phyloP scores from a whole-genome alignment of 2,329 filamentous ascomycete genomes.

The Cytospora chrysosperma region DNA sequence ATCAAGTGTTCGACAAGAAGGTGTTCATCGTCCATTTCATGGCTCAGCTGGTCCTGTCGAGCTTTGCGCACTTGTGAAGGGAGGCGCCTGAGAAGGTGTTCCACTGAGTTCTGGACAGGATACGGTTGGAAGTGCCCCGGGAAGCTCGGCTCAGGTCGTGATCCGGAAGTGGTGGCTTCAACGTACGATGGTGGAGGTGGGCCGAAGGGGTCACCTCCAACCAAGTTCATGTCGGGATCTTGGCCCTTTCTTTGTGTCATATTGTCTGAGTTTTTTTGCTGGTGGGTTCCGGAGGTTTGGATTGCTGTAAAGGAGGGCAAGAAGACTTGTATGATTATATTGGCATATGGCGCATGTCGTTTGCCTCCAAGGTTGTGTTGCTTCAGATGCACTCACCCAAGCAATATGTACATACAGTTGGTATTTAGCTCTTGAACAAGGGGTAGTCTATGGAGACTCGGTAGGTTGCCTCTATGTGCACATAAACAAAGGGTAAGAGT shows the following conservation, averaged over 20 bases:
- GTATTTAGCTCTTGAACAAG: not conserved
- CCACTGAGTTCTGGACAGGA: not conserved
- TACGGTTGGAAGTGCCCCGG: not conserved
- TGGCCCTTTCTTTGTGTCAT: not conserved
- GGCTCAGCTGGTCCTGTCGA: not conserved
- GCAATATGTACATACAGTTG: no score
- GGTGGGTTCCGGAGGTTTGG: not conserved
- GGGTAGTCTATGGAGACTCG: not conserved
- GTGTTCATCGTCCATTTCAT: not conserved
- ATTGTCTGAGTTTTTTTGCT: not conserved
- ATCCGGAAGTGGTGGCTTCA: not conserved
- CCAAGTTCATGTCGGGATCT: not conserved
- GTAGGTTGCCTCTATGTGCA: not conserved
- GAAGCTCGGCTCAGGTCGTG: not conserved
- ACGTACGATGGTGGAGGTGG: conserved; percentile 5
- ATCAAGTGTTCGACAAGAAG: not conserved
- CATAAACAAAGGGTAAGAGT: not conserved
- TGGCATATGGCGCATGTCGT: not conserved
- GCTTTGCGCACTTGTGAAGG: conserved; percentile 1
- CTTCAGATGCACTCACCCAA: no score
- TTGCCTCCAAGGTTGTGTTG: no score
- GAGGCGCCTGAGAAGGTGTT: conserved; percentile 1
- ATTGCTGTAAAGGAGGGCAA: not conserved
- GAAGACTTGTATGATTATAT: not conserved
- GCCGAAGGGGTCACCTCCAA: not conserved